Evolutionary conservation across 306 rosid genomes (phyloP).

Genomic region (Crataegus laevigata): DNA sequence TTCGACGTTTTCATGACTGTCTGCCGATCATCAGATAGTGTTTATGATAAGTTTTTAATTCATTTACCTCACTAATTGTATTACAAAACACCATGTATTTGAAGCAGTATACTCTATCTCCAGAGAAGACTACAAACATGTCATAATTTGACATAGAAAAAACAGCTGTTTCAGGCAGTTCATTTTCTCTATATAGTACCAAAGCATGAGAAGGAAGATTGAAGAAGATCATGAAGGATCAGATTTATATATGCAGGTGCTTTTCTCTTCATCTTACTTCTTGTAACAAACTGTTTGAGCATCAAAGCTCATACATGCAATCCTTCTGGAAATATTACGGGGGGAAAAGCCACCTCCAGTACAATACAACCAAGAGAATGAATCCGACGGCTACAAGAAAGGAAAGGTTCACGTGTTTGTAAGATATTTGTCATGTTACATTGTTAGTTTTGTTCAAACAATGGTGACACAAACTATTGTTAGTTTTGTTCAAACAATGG

Average conservation of each 20-base stretch:
- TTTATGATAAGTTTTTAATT: no score
- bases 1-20: no score
- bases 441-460: neutral
- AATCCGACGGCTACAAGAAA: no score
- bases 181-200: no score
- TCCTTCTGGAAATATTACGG: no score
- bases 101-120: neutral
- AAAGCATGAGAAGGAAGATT: neutral
- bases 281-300: neutral
- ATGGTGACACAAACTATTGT: neutral
- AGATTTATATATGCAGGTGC: neutral
- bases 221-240: neutral
- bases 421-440: neutral
- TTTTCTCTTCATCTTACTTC: neutral
- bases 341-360: no score
- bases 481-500: neutral
- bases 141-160: neutral
- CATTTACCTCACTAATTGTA: neutral
- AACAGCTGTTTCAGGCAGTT: neutral
- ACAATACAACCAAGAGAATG: neutral
- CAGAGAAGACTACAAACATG: neutral
- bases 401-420: neutral
- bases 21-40: neutral
- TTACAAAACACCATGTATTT: neutral
- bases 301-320: no score